Evolutionary conservation across 306 rosid genomes (phyloP).

Genomic region (Sphenostylis stenocarpa): DNA sequence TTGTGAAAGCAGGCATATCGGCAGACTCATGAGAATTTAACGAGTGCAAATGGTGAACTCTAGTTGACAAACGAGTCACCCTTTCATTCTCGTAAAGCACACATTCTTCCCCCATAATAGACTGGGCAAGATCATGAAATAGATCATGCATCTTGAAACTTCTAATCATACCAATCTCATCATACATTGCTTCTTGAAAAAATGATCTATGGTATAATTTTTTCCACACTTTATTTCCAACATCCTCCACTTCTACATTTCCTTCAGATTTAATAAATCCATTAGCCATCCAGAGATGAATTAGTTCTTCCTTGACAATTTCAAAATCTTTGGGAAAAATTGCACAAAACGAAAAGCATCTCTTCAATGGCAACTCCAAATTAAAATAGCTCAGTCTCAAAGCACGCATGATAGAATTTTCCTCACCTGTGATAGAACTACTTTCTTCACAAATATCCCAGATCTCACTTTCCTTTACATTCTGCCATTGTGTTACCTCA

Average conservation of each 20-base stretch:
- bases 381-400: neutral
- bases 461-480: neutral
- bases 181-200: constrained; percentile 15
- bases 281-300: constrained; percentile 32
- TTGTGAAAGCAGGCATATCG: neutral
- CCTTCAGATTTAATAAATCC: neutral
- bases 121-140: constrained; percentile 39
- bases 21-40: neutral
- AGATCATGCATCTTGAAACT: neutral
- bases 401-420: neutral
- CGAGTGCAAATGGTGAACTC: neutral
- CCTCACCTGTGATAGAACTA: neutral
- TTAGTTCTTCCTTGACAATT: neutral
- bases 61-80: neutral
- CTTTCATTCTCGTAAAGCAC: neutral
- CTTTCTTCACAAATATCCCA: neutral
- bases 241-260: constrained; percentile 27
- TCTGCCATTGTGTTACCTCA: constrained; percentile 12
- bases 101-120: constrained; percentile 9
- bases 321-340: neutral
- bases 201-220: constrained; percentile 32
- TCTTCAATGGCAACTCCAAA: neutral
- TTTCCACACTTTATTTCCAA: constrained; percentile 23
- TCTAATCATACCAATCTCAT: neutral
- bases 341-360: neutral